phyloP scores from a whole-genome alignment of 305 asterid species.

The Coffea humblotiana region DNA sequence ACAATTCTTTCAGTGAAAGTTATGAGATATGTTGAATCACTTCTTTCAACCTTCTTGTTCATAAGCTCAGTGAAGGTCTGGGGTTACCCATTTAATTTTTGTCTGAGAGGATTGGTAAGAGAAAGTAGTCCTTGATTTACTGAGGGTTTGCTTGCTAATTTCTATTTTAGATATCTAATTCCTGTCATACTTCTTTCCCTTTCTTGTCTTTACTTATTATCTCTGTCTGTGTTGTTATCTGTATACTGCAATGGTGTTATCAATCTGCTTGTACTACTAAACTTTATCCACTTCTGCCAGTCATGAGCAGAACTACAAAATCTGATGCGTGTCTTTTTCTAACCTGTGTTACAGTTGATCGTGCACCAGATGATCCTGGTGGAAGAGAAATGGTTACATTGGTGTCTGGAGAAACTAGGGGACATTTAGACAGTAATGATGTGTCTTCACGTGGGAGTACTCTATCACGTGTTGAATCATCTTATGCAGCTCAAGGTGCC shows the following conservation, averaged over 20 bases:
- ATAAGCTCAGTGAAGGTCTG: not conserved
- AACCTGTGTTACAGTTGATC: constrained; percentile 40
- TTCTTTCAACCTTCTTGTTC: not conserved
- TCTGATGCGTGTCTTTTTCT: constrained; percentile 15
- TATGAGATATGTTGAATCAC: not conserved
- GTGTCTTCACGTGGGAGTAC: constrained; percentile 40
- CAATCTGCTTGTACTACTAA: not conserved
- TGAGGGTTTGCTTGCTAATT: not conserved
- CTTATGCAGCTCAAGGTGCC: constrained; percentile 45
- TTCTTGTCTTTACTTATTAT: not conserved
- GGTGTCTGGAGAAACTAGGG: constrained; percentile 53
- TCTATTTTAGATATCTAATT: not conserved
- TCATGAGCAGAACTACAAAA: not conserved
- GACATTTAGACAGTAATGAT: constrained; percentile 26
- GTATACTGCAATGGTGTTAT: not conserved
- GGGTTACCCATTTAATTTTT: not conserved
- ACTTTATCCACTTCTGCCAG: not conserved
- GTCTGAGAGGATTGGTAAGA: not conserved
- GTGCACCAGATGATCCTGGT: constrained; percentile 39
- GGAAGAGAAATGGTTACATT: constrained; percentile 69
- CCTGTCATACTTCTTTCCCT: not conserved
- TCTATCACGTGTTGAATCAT: constrained; percentile 37
- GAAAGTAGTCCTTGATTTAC: not conserved
- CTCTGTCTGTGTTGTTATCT: not conserved
- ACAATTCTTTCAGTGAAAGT: not conserved